Evolutionary conservation across 139 green algal species (phyloP), one percentile per base, ranked within the genome.

Genomic region (Chlorella vulgaris): DNA sequence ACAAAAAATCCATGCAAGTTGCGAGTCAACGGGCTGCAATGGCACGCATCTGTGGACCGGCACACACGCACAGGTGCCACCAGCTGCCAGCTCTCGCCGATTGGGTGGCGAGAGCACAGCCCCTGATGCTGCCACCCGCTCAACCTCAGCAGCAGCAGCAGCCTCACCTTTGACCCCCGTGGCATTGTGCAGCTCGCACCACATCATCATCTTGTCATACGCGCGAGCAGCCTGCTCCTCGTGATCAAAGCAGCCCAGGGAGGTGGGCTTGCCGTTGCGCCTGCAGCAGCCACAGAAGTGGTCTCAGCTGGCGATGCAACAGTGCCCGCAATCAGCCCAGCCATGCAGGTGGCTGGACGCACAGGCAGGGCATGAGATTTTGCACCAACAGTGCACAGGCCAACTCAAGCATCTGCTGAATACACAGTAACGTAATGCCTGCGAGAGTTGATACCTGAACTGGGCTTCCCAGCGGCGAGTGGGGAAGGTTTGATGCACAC

Each of bases 141-240:
- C 13, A 15, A 55, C 13, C 15, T 15, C 10, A 55, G 47, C 47
- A 10, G 47, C 47, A 15, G 10, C 13, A 10, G 47, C 15, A 15
- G 47, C 47, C 47, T 55, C 47, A 29, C 89, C 88, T 84, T 98
- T 97, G 29, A 93, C 70, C 47, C 90, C 89, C 31, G 77, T 68
- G 50, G 77, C 87, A 38, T 92, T 88, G 84, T 97, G 92, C 76
- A 98, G 88, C 86, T 97, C 93, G 78, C 92, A 96, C 94, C 94
- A 98, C 63, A 98, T 86, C 94, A 96, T 97, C 94, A 98, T 98
- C 81, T 93, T 94, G 89, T 98, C 94, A 85, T 98, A 98, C 1
- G 94, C 94, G 7, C 90, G 86, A 8, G 94, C 93, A 24, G 94
- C 94, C 84, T 97, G 85, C 78, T 95, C 91, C 86, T 98, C 94